These are phyloP conservation scores for Curvularia verruculosa DNA, from an alignment of 2,329 filamentous ascomycete genomes.

Conservation along the genomic window DNA sequence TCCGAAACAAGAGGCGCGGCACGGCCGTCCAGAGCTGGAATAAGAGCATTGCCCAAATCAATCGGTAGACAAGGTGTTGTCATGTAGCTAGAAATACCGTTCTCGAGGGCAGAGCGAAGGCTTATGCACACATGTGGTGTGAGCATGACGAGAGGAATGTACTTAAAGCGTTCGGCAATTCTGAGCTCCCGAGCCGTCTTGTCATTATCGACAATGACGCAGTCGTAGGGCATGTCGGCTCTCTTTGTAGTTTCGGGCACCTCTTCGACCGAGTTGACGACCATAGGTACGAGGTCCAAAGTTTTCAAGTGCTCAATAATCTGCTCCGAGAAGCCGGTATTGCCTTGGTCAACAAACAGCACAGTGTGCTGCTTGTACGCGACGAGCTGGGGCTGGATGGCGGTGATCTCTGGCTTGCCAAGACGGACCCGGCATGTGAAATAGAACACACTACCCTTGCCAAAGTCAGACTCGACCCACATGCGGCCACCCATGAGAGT, in stretches of 20 bases:
- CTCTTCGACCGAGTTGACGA: constrained; percentile 78
- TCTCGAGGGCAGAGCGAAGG: constrained; percentile 89
- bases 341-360: constrained; percentile 90
- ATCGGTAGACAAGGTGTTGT: constrained; percentile 94
- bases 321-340: constrained; percentile 76
- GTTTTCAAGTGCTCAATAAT: constrained; percentile 78
- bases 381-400: constrained; percentile 81
- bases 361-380: constrained; percentile 94
- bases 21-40: constrained; percentile 90
- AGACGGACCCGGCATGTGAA: constrained; percentile 93
- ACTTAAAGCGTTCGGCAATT: constrained; percentile 94
- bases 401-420: constrained; percentile 76
- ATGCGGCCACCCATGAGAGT: constrained; percentile 96
- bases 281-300: constrained; percentile 79
- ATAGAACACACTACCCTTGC: constrained; percentile 91
- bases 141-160: constrained; percentile 91
- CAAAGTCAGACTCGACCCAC: constrained; percentile 92
- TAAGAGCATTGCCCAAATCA: constrained; percentile 93
- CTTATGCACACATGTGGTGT: constrained; percentile 89
- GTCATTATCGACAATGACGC: constrained; percentile 93
- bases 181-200: constrained; percentile 85
- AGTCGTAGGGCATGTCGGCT: constrained; percentile 75
- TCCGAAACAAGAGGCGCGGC: constrained; percentile 90
- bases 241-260: constrained; percentile 61
- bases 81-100: constrained; percentile 99